Conservation (phyloP, 768 basidiomycete species). For the Tylopilus felleus region DNA sequence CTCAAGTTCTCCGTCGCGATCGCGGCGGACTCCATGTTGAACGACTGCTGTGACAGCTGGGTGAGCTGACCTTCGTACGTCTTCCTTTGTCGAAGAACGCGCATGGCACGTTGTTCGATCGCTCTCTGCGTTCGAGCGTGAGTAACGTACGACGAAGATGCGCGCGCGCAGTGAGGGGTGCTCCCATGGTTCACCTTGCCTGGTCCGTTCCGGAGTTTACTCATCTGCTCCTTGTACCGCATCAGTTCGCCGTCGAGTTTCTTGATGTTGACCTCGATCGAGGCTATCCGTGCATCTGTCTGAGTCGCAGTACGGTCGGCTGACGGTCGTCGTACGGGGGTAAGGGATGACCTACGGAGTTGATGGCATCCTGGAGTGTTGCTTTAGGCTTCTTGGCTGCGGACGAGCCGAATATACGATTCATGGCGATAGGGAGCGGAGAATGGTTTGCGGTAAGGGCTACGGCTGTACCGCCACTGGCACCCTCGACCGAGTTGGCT, state of each 20-base stretch:
- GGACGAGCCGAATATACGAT: conserved; percentile 79
- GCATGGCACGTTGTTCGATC: conserved; percentile 90
- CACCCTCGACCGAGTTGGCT: neutral
- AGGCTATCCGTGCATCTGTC: conserved; percentile 85
- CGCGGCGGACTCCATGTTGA: conserved; percentile 97
- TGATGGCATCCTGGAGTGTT: conserved; percentile 87
- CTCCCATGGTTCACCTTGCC: conserved; percentile 79
- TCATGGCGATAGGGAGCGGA: conserved; percentile 47
- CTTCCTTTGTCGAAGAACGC: conserved; percentile 90
- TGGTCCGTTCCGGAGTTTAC: conserved; percentile 87
- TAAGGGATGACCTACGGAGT: conserved; percentile 53
- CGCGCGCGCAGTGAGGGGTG: neutral
- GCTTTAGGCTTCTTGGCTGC: conserved; percentile 81
- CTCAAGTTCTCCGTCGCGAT: conserved; percentile 96
- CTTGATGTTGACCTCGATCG: conserved; percentile 94
- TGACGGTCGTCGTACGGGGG: neutral
- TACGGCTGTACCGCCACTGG: conserved; percentile 1
- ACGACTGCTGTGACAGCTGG: conserved; percentile 91
- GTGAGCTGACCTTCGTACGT: conserved; percentile 93
- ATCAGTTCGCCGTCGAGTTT: conserved; percentile 93
- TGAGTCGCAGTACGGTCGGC: conserved; percentile 28
- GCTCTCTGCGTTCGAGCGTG: conserved; percentile 57
- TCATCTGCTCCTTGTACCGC: conserved; percentile 95
- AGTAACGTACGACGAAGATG: neutral
- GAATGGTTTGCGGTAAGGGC: neutral